These are phyloP conservation scores for Streptanthus diversifolius DNA, from an alignment of 345 rosid species.

Conservation along the genomic window DNA sequence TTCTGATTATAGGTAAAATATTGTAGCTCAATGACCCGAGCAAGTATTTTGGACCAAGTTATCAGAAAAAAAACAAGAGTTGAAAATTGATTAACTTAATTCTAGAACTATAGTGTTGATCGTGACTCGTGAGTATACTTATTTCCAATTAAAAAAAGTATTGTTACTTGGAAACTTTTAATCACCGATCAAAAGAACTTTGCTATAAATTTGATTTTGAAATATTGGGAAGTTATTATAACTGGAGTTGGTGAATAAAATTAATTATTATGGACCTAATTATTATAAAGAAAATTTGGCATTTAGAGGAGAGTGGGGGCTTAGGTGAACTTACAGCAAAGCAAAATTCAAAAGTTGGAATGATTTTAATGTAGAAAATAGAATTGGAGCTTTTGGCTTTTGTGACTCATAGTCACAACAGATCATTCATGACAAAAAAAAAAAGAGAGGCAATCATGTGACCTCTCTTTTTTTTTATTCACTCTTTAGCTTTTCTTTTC, in stretches of 20 bases:
- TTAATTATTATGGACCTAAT: slow-evolving; percentile 12
- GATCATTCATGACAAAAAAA: slow-evolving; percentile 28
- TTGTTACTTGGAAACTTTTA: not conserved
- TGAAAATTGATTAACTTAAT: not conserved
- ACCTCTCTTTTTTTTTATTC: slow-evolving; percentile 13
- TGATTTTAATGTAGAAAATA: slow-evolving; percentile 31
- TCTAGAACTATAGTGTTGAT: too few species aligned
- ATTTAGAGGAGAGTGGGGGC: slow-evolving; percentile 25
- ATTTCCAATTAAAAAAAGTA: not conserved
- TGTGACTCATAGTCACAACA: slow-evolving; percentile 35
- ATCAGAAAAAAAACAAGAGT: not conserved
- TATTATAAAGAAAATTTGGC: slow-evolving; percentile 16
- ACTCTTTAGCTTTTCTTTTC: slow-evolving; percentile 25
- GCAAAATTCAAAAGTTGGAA: slow-evolving; percentile 31
- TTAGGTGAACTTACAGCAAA: slow-evolving; percentile 32
- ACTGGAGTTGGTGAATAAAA: slow-evolving; percentile 25
- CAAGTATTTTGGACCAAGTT: not conserved
- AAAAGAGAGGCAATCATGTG: slow-evolving; percentile 20
- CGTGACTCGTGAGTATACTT: not conserved
- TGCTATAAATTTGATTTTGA: not conserved
- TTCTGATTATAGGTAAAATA: not conserved
- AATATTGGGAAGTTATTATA: slow-evolving; percentile 15
- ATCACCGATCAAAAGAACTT: not conserved
- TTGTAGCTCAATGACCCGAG: not conserved
- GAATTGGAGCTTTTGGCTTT: slow-evolving; percentile 20